Conservation (phyloP, 768 basidiomycete genomes). For the Suillus brevipes region DNA sequence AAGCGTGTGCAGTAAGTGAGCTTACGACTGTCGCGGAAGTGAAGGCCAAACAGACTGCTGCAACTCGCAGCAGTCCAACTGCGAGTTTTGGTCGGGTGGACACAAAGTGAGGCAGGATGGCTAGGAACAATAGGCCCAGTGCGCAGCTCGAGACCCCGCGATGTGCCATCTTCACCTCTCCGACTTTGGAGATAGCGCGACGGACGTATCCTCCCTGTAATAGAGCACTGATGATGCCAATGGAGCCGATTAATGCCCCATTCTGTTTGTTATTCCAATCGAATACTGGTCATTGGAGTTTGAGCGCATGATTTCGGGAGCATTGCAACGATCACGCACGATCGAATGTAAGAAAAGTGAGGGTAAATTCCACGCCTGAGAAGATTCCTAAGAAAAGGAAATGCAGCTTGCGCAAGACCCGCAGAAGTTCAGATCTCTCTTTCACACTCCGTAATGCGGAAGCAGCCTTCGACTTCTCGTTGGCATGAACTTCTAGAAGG, state of each 20-base stretch:
- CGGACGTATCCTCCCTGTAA: constrained; percentile 96
- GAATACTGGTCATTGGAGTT: constrained; percentile 53
- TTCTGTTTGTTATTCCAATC: constrained; percentile 91
- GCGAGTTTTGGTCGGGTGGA: constrained; percentile 43
- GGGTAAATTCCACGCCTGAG: constrained; percentile 94
- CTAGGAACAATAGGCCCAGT: constrained; percentile 67
- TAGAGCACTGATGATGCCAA: constrained; percentile 87
- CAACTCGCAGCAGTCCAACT: constrained; percentile 58
- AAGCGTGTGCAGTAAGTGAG: constrained; percentile 87
- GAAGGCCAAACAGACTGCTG: constrained; percentile 85
- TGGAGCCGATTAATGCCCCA: constrained; percentile 78
- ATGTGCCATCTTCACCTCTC: constrained; percentile 82
- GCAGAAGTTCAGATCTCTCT: constrained; percentile 58
- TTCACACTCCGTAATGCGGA: constrained; percentile 30
- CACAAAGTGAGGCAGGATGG: constrained; percentile 63
- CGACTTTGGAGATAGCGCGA: constrained; percentile 67
- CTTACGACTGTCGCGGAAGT: constrained; percentile 96
- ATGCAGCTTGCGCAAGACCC: constrained; percentile 65
- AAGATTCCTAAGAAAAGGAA: constrained; percentile 88
- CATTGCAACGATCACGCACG: constrained; percentile 45
- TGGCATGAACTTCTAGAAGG: constrained; percentile 17
- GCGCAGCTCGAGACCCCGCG: constrained; percentile 77
- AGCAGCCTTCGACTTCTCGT: constrained; percentile 19
- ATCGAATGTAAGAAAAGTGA: constrained; percentile 93
- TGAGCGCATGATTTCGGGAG: background rate